Base-by-base conservation (phyloP, 148 eudicot genomes). In the Mesembryanthemum crystallinum region DNA sequence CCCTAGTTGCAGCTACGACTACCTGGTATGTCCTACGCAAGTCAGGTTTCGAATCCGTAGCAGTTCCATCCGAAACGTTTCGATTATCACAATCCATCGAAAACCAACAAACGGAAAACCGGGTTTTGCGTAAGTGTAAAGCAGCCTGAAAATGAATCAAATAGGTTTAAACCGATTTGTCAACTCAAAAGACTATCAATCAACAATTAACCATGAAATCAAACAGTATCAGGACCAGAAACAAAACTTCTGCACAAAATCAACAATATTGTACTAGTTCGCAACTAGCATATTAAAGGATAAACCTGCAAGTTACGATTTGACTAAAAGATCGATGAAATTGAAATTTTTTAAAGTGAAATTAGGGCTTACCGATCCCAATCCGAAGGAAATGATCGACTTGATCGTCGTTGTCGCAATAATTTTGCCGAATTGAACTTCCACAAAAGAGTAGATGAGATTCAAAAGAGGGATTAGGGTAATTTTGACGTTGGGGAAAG, bases 1-100 rank as follows among this genome's bases (percentile, higher is more conserved):
- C 84, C 54, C 77, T 84, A 64, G 97, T 94, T 49, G 97, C 97
- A 76, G 96, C 98, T 47, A 94, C 97, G 28, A 94, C 91, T 75
- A 94, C 98, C 76, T 92, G 97, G 85, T 92, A 92, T 30, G 83
- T 88, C 76, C 90, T 89, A 35, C 28, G 79, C 29, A 78, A 63
- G 17, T 72, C 83, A 33, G 72, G 65, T 43, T 65, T 67, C 73
- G 63, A 59, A 43, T 29, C 63, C 29, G 23, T 60, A 42, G 33
- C 45, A 43, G 57, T 69, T 28, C 83, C 92, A 78, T 73, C 86
- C 30, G 78, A 66, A 71, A 52, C 55, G 23, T 47, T 78, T 47
- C 42, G 79, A 61, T 78, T 52, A 3, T 86, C 88, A 77, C 78
- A 66, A 76, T 86, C 87, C 97, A 94, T 68, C 47, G 80, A 72